A percentile compares a stretch with the other conserved stretches of the same genome.
Conservation (phyloP, 2,329 filamentous ascomycete genomes). For the Zasmidium angulare region DNA sequence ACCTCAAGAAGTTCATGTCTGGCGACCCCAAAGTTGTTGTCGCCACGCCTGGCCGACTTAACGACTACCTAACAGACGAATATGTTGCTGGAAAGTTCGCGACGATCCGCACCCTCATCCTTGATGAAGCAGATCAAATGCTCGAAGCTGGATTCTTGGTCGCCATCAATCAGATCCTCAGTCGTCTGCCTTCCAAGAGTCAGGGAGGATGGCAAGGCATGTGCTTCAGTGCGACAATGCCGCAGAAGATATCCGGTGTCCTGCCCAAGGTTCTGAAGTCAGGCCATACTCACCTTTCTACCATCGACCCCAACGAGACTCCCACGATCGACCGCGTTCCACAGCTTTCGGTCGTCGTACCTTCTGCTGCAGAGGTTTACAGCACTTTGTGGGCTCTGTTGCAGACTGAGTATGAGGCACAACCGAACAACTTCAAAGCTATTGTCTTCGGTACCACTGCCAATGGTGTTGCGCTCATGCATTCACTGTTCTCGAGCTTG, state of each 20-base stretch:
- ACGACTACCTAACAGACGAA: constrained; percentile 76
- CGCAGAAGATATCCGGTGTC: constrained; percentile 46
- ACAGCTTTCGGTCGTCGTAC: constrained; percentile 46
- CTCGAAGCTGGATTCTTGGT: constrained; percentile 55
- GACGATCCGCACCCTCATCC: constrained; percentile 46
- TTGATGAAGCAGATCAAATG: constrained; percentile 85
- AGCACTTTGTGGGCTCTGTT: constrained; percentile 47
- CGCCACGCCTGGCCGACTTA: constrained; percentile 80
- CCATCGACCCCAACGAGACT: constrained; percentile 45
- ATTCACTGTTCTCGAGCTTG: constrained; percentile 36
- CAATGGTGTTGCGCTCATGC: constrained; percentile 46
- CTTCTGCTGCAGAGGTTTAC: constrained; percentile 45
- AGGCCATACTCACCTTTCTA: constrained; percentile 44
- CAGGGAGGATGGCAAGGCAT: constrained; percentile 50
- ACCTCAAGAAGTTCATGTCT: constrained; percentile 66
- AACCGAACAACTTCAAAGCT: constrained; percentile 44
- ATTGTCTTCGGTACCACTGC: constrained; percentile 51
- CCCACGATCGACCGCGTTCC: constrained; percentile 51
- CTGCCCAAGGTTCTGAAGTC: constrained; percentile 46
- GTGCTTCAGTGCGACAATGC: constrained; percentile 50
- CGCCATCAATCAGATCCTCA: constrained; percentile 53
- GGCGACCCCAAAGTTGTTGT: constrained; percentile 84
- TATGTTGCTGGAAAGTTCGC: constrained; percentile 48
- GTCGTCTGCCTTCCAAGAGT: constrained; percentile 51
- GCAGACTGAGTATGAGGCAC: constrained; percentile 41